Evolutionary conservation across 2,329 filamentous ascomycete species (phyloP), one percentile per base, ranked within the genome.

Genomic region (Xylaria sp.): DNA sequence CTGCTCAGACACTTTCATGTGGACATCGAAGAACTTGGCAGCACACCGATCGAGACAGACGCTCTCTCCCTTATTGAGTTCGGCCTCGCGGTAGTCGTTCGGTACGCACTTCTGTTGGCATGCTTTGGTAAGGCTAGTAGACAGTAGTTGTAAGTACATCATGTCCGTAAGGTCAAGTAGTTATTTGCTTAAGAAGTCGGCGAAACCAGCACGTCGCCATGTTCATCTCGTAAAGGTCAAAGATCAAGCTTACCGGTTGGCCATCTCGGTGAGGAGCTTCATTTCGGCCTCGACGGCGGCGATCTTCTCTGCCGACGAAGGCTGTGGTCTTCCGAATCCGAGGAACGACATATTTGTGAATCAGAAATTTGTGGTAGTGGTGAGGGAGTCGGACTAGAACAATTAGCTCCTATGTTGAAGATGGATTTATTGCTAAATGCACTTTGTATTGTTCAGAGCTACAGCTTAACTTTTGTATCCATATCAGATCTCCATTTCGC

Each of bases 1-100:
- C 84, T 97, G 93, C 84, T 98, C 94, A 78, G 92, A 95, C 69
- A 98, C 93, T 86, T 98, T 98, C 86, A 97, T 90, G 82, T 97
- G 97, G 78, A 97, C 94, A 77, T 98, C 95, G 84, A 99, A 98
- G 86, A 98, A 99, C 86, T 99, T 99, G 79, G 92, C 89, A 67
- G 97, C 93, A 84, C 97, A 99, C 79, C 96, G 93, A 85, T 99
- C 96, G 76, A 99, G 90, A 86, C 97, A 99, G 77, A 99, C 96
- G 75, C 92, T 94, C 84, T 99, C 96, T 87, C 94, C 97, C 86
- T 99, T 99, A 89, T 98, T 97, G 78, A 99, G 90, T 77, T 99
- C 95, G 81, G 89, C 90, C 86, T 99, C 96, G 81, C 94, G 94
- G 89, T 98, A 99, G 78, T 95, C 90, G 78, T 85, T 87, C 71